These are phyloP conservation scores for Collybiopsis luxurians DNA, from an alignment of 768 basidiomycete species.

Conservation along the genomic window DNA sequence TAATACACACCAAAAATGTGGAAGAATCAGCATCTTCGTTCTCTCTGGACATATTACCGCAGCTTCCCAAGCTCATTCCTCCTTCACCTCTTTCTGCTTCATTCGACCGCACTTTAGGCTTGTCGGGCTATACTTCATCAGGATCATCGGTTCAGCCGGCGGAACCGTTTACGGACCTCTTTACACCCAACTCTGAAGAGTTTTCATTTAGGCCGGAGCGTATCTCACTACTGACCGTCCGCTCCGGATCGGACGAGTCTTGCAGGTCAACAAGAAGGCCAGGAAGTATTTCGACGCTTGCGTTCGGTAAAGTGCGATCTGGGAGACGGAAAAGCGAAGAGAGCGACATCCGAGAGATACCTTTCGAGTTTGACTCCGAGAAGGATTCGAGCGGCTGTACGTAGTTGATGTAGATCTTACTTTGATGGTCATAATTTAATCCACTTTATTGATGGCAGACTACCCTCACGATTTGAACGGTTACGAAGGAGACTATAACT, in stretches of 20 bases:
- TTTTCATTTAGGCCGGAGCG: background rate
- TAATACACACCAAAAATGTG: background rate
- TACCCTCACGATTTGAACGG: background rate
- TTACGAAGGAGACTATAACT: constrained; percentile 3
- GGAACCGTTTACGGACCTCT: background rate
- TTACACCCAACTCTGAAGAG: background rate
- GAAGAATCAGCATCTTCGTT: background rate
- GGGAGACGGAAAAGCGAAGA: background rate
- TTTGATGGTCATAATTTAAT: background rate
- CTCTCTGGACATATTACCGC: background rate
- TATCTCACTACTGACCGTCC: background rate
- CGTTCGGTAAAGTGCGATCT: background rate
- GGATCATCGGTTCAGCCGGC: background rate
- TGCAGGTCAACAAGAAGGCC: background rate
- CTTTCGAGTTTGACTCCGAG: background rate
- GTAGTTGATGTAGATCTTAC: background rate
- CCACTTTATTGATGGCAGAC: background rate
- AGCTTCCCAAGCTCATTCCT: constrained; percentile 2
- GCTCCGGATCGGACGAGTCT: background rate
- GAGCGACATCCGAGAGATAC: background rate
- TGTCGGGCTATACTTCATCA: background rate
- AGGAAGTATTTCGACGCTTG: background rate
- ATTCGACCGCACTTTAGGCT: background rate
- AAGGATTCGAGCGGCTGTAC: constrained; percentile 7
- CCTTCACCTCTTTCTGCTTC: constrained; percentile 2